Percentiles rank a stretch among this genome's conserved stretches.
Conservation (phyloP, 306 rosid species). For the Cicer judaicum region DNA sequence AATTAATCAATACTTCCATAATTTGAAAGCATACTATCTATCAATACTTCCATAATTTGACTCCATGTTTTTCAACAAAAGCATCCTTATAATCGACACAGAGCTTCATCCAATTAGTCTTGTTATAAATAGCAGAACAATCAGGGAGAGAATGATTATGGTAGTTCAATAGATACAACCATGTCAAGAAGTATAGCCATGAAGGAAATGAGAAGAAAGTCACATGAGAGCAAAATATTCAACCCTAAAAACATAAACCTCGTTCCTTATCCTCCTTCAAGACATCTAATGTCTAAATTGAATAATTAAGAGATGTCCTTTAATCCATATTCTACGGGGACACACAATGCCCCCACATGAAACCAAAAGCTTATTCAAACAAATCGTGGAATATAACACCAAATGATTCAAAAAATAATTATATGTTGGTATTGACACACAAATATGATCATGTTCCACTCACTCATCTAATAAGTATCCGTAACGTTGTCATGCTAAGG, state of each 20-base stretch:
- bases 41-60: slow-evolving; percentile 47
- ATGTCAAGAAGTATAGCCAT: not conserved
- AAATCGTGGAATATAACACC: not conserved
- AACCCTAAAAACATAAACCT: slow-evolving; percentile 10
- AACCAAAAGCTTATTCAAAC: not conserved
- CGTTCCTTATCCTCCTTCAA: not conserved
- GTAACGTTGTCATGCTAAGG: slow-evolving; percentile 33
- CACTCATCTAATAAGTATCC: slow-evolving; percentile 1
- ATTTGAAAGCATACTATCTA: slow-evolving; percentile 44
- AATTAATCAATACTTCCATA: not conserved
- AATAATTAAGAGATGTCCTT: not conserved
- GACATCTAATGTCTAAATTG: slow-evolving; percentile 18
- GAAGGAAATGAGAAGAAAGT: slow-evolving; percentile 1
- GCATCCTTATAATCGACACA: slow-evolving; percentile 71
- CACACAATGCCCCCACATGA: not conserved
- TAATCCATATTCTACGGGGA: not conserved
- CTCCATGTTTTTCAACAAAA: slow-evolving; percentile 68
- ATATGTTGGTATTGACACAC: not conserved
- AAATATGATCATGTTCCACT: not conserved
- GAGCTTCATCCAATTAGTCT: slow-evolving; percentile 38
- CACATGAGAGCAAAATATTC: not conserved
- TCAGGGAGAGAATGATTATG: too few species aligned
- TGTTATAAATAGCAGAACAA: too few species aligned
- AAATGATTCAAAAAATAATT: not conserved
- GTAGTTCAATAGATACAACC: too few species aligned